phyloP scores from a whole-genome alignment of 371 early-diverging fungal species.

The Catenaria anguillulae region DNA sequence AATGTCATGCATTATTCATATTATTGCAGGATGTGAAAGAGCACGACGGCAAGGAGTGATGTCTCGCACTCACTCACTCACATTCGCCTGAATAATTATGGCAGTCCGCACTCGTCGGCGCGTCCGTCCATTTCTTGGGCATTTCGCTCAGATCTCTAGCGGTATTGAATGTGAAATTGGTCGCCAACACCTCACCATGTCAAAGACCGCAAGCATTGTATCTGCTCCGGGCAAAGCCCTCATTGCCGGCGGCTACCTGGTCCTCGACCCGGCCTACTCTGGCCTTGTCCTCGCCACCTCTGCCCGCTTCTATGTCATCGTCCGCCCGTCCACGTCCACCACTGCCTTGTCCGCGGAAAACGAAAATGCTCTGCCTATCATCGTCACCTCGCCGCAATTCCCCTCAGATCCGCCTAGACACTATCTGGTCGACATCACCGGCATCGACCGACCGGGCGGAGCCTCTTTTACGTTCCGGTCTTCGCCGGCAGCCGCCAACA shows the following conservation, averaged over 20 bases:
- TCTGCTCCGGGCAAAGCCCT: slow-evolving; percentile 93
- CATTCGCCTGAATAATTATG: too few species aligned
- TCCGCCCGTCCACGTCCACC: slow-evolving; percentile 19
- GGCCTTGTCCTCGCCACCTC: slow-evolving; percentile 74
- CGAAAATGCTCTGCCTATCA: slow-evolving; percentile 16
- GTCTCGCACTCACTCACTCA: too few species aligned
- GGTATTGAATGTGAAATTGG: too few species aligned
- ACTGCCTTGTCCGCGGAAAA: too few species aligned
- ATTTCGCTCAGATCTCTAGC: too few species aligned
- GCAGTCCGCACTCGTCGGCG: too few species aligned
- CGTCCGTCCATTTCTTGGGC: too few species aligned
- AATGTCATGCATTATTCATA: too few species aligned
- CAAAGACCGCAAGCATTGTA: slow-evolving; percentile 25
- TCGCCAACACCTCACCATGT: too few species aligned
- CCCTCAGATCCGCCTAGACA: slow-evolving; percentile 49
- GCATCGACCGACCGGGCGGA: neutral
- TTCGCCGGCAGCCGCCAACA: neutral
- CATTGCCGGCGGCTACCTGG: slow-evolving; percentile 85
- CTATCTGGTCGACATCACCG: slow-evolving; percentile 9
- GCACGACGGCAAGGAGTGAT: too few species aligned
- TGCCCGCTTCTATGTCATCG: slow-evolving; percentile 63
- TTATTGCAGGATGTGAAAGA: too few species aligned
- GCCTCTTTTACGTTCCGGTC: neutral
- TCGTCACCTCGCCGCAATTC: slow-evolving; percentile 56
- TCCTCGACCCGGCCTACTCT: slow-evolving; percentile 58